Evolutionary conservation across 2,329 filamentous ascomycete genomes (phyloP).

Genomic region (Knufia fluminis): DNA sequence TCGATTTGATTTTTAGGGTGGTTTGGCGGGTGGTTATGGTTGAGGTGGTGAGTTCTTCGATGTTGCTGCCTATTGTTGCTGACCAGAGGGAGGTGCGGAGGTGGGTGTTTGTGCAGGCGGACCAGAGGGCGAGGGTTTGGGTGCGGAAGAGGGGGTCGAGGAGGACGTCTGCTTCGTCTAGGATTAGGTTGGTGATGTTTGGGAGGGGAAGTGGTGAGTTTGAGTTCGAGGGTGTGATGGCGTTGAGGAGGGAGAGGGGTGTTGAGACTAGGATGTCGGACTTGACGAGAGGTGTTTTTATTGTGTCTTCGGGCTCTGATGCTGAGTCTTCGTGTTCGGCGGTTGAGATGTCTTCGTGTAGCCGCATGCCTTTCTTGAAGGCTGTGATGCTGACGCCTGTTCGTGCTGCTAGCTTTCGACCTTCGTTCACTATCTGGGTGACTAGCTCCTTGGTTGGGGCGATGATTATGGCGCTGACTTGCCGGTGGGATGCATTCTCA

Average conservation of each 20-base stretch:
- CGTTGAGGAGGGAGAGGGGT: slow-evolving; percentile 67
- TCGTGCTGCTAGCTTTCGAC: slow-evolving; percentile 65
- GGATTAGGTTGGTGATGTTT: slow-evolving; percentile 61
- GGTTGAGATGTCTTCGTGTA: slow-evolving; percentile 34
- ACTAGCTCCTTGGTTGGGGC: slow-evolving; percentile 75
- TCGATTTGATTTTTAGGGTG: slow-evolving; percentile 28
- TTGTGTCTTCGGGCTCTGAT: slow-evolving; percentile 31
- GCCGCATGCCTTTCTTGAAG: slow-evolving; percentile 76
- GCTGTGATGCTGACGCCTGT: slow-evolving; percentile 71
- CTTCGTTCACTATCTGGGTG: slow-evolving; percentile 72
- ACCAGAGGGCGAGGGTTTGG: slow-evolving; percentile 79
- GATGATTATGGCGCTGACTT: slow-evolving; percentile 60
- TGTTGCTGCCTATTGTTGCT: slow-evolving; percentile 89
- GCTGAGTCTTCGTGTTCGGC: slow-evolving; percentile 32
- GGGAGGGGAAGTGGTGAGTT: slow-evolving; percentile 47
- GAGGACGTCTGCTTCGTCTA: slow-evolving; percentile 93
- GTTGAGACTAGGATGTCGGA: slow-evolving; percentile 74
- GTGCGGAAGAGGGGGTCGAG: slow-evolving; percentile 84
- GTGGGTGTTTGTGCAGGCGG: slow-evolving; percentile 59
- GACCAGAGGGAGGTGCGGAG: slow-evolving; percentile 82
- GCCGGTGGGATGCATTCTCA: slow-evolving; percentile 43
- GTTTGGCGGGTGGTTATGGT: slow-evolving; percentile 51
- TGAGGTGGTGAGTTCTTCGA: slow-evolving; percentile 68
- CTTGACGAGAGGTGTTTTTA: slow-evolving; percentile 46
- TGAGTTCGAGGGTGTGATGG: slow-evolving; percentile 39